Base-by-base conservation (phyloP, 306 rosid species). In the Casuarina equisetifolia region DNA sequence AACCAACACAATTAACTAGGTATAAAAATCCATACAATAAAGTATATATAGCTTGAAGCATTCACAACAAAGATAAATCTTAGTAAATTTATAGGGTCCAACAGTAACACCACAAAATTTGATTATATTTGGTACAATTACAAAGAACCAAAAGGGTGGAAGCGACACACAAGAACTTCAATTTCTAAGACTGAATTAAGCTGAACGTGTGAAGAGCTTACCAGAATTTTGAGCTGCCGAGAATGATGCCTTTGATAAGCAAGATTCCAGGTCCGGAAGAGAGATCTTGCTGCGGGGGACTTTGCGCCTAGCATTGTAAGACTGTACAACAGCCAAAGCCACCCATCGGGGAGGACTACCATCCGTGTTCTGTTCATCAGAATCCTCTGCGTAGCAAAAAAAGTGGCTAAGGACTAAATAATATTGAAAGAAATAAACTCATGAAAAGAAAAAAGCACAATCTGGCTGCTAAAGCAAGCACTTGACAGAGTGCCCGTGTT, bases 281-380 rank as follows among this genome's bases (percentile, higher is more conserved):
- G 97, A 94, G 77, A 92, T 87, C 73, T 82, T 84, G 87, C 95
- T 83, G 58, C 97, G 90, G 39, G 93, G 90, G 71, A 92, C 86
- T 82, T 87, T 90, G 69, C 97, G 95, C 86, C 93, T 85, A 36
- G 93, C 76, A 79, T 87, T 94, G 62, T 94, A 92, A 59, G 97
- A 94, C 82, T 92, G 98, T 72, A 94, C 93, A 77, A 92, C 96
- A 53, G 93, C 95, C 77, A 94, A 86, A 79, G 93, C 97, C 79
- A 89, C 91, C 97, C 96, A 87, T 64, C 81, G 90, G 70, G 93
- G 85, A 84, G 79, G 45, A 57, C 71, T 78, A 20, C 63, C 72
- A 57, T 74, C 83, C 70, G 40, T n/a, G 66, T 71, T 63, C 74
- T 82, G 81, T 71, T 82, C 85, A 70, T 76, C 76, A 58, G 57